phyloP scores from a whole-genome alignment of 179 eudicot species.

The Sideroxylon spinosum region DNA sequence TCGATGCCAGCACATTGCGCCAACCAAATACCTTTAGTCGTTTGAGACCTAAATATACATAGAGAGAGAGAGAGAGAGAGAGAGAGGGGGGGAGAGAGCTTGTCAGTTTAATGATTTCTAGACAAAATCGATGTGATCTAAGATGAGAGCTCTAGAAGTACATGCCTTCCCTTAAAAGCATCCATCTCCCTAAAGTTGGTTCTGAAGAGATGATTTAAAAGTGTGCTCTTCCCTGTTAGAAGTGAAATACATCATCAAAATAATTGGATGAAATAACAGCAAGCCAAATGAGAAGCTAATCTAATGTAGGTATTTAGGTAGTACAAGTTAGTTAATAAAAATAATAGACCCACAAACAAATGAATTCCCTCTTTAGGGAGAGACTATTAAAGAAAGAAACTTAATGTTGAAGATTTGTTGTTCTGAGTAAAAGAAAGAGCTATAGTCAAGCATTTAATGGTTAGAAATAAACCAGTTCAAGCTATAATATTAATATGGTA shows the following conservation, averaged over 20 bases:
- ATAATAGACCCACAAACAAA: neutral
- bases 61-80: neutral
- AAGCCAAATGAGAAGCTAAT: neutral
- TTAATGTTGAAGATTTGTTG: neutral
- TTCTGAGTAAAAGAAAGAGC: neutral
- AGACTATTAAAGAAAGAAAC: neutral
- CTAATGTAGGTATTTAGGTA: neutral
- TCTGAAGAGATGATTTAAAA: constrained; percentile 67
- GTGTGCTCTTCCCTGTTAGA: constrained; percentile 88
- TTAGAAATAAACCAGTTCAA: neutral
- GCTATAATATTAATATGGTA: neutral
- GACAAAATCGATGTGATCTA: neutral
- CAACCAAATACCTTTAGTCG: constrained; percentile 80
- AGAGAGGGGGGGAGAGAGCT: neutral
- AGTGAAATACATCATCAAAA: constrained; percentile 6
- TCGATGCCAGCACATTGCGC: constrained; percentile 67
- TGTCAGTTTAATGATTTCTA: neutral
- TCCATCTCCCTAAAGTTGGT: constrained; percentile 98
- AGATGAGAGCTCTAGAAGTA: neutral
- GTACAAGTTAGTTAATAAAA: neutral
- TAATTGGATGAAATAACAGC: neutral
- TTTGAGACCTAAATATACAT: constrained; percentile 64
- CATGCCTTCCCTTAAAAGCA: constrained; percentile 88
- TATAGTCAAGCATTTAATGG: neutral
- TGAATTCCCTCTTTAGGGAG: too few relatives aligned